phyloP scores from a whole-genome alignment of 139 green algal species.

The Trebouxia sp. region DNA sequence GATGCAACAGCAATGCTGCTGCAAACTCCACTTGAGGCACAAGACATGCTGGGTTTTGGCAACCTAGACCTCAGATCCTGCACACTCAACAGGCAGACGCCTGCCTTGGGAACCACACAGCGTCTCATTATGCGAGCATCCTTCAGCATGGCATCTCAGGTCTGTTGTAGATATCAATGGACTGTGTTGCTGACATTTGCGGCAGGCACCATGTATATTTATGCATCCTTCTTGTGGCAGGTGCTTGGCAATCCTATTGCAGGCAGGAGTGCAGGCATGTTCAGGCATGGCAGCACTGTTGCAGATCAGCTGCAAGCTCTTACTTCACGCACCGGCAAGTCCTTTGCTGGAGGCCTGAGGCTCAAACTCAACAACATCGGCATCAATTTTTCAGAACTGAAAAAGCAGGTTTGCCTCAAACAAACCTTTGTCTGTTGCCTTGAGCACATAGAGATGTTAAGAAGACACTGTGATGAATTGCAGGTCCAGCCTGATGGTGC shows the following conservation, averaged over 20 bases:
- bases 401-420: slow-evolving; percentile 16
- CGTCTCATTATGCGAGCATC: neutral
- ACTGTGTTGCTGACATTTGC: neutral
- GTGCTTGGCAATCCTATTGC: neutral
- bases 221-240: neutral
- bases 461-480: neutral
- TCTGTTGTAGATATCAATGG: neutral
- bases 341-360: neutral
- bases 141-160: neutral
- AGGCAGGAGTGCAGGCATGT: neutral
- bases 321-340: neutral
- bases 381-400: slow-evolving; percentile 18
- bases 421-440: too few species aligned
- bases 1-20: neutral
- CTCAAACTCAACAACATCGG: neutral
- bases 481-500: slow-evolving; percentile 15
- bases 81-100: neutral
- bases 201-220: too few species aligned
- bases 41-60: slow-evolving; percentile 9
- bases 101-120: neutral
- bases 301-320: slow-evolving; percentile 7
- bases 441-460: too few species aligned
- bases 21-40: neutral
- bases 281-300: slow-evolving; percentile 12
- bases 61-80: slow-evolving; percentile 11